Conservation (phyloP, 2,329 filamentous ascomycete genomes). For the Alternaria sp. region DNA sequence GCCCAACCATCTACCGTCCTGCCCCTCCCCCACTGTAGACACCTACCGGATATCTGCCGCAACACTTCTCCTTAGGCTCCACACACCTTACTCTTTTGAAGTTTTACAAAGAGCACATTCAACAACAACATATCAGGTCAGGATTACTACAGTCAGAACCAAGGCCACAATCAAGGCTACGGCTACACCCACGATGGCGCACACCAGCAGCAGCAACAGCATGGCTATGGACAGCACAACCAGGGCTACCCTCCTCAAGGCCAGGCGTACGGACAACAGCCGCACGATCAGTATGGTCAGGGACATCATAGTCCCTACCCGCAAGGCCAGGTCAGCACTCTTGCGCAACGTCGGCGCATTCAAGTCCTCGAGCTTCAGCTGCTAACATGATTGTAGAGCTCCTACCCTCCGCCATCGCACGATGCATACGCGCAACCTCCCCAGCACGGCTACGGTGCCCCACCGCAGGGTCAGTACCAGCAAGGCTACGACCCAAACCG, state of each 20-base stretch:
- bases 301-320: slow-evolving; percentile 19
- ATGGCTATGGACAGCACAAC: slow-evolving; percentile 36
- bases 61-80: slow-evolving; percentile 11
- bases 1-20: slow-evolving; percentile 24
- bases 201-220: slow-evolving; percentile 33
- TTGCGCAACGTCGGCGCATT: slow-evolving; percentile 24
- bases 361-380: slow-evolving; percentile 1
- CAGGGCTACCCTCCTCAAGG: slow-evolving; percentile 33
- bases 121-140: slow-evolving; percentile 34
- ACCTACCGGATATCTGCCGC: slow-evolving; percentile 21
- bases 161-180: slow-evolving; percentile 29
- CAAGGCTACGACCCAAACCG: slow-evolving; percentile 50
- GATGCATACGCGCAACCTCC: slow-evolving; percentile 38
- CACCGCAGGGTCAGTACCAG: slow-evolving; percentile 41
- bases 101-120: not conserved
- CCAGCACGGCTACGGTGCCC: slow-evolving; percentile 42
- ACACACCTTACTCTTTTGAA: not conserved
- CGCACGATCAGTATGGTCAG: slow-evolving; percentile 42
- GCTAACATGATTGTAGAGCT: slow-evolving; percentile 35
- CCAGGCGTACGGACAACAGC: slow-evolving; percentile 39
- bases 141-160: slow-evolving; percentile 48
- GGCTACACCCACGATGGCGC: slow-evolving; percentile 39
- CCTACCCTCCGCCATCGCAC: slow-evolving; percentile 42
- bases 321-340: slow-evolving; percentile 33
- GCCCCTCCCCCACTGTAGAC: slow-evolving; percentile 36